phyloP scores from a whole-genome alignment of 352 stramenopile genomes.

The Globisporangium lucens region DNA sequence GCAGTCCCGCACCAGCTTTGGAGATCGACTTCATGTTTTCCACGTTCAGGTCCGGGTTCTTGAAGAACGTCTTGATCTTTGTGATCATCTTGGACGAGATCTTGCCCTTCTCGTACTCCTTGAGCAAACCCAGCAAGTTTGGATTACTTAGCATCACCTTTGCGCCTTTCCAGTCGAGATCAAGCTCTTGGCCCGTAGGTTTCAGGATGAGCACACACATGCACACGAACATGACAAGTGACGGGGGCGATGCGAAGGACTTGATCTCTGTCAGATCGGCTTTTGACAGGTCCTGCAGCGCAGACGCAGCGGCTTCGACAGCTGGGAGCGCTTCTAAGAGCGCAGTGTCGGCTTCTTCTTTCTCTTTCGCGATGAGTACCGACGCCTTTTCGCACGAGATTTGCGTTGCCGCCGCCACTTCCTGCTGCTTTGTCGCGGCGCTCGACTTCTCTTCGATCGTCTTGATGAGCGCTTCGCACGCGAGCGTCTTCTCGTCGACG shows the following conservation, averaged over 20 bases:
- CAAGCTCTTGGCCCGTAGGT: constrained; percentile 89
- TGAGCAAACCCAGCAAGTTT: constrained; percentile 89
- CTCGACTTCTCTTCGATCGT: constrained; percentile 93
- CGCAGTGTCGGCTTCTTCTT: constrained; percentile 91
- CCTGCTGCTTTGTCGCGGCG: constrained; percentile 90
- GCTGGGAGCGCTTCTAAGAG: constrained; percentile 92
- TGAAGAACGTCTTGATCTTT: constrained; percentile 93
- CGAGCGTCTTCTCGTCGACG: constrained; percentile 93
- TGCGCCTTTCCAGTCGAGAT: constrained; percentile 91
- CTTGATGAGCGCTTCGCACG: constrained; percentile 92
- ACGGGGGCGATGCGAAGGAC: constrained; percentile 91
- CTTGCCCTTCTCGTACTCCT: constrained; percentile 95
- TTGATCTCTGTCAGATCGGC: constrained; percentile 96
- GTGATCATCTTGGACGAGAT: constrained; percentile 95
- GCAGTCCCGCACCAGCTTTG: constrained; percentile 84
- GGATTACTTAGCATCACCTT: constrained; percentile 95
- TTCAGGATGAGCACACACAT: constrained; percentile 91
- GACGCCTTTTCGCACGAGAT: constrained; percentile 89
- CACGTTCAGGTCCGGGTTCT: constrained; percentile 92
- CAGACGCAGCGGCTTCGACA: constrained; percentile 90
- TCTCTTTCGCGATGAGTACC: constrained; percentile 90
- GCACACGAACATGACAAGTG: constrained; percentile 92
- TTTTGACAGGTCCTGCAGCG: constrained; percentile 94
- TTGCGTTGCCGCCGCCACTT: constrained; percentile 88
- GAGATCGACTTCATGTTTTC: constrained; percentile 96